Base-by-base conservation (phyloP, 228 moss, liverwort and hornwort species). In the Sphagnum fallax region DNA sequence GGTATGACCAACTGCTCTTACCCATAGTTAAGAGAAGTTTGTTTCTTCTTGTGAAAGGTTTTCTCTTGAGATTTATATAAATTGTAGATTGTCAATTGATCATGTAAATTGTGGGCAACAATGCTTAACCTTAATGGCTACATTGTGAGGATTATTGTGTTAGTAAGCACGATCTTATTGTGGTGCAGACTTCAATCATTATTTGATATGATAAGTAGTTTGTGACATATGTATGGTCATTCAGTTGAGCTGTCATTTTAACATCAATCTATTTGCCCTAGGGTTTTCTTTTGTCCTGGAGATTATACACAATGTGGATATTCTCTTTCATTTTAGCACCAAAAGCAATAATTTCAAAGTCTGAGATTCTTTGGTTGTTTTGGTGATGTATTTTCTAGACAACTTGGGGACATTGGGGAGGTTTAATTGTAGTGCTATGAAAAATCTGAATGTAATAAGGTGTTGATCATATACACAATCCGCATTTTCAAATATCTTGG, bases 381-480 rank as follows among this genome's bases (percentile, higher is more conserved):
- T 16, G 16, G 16, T 52, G 71, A 9, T 68, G 14, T 75, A 65
- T 71, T 67, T 47, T 77, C 65, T 16, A 97, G 91, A 97, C 60
- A 80, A 77, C 8, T 71, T 97, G 77, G 89, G 88, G 70, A 82
- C 70, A 75, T 83, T 97, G 67, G 72, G 81, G 67, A 87, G 85
- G 76, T 91, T 97, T 65, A 88, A 91, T 8, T 97, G 91, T 71
- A 77, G 79, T 77, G 88, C 84, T 10, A 72, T 97, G 67, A 83
- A 83, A 69, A 84, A 14, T 65, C 75, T 92, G 78, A 97, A 97
- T 74, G 63, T 81, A 7, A 81, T 77, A 70, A 88, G 90, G 51
- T 97, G 97, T 75, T 91, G 93, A 69, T 71, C 82, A 76, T 74
- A 93, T 10, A 77, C 81, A 63, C 89, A 84, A 79, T 79, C 84